Base-by-base conservation (phyloP, 257 asterid species). In the Scutellaria minor region DNA sequence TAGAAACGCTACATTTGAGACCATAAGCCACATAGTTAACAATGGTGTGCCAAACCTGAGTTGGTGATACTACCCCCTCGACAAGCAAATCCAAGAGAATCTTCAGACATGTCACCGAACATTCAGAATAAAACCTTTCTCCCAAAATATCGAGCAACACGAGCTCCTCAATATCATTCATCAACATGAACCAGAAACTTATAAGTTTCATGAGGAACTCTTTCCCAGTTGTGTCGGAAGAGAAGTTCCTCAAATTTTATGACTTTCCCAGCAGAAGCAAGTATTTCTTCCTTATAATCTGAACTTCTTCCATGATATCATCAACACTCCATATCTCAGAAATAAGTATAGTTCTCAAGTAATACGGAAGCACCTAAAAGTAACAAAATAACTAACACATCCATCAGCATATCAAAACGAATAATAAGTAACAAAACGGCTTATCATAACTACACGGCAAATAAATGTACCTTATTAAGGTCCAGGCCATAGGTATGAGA, bases 351-450 rank as follows among this genome's bases (percentile, higher is more conserved):
- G 89, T 84, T 73, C 82, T 75, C 79, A 95, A 77, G 83, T 84
- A 92, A 71, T 82, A 78, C 77, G 92, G 88, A 72, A 90, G 85
- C 83, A 95, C 93, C 99, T 95, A 81, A 78, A 79, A 82, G 75
- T 51, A 59, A 65, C 48, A 68, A 9, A 60, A 64, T n/a, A 80
- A 55, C 18, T 15, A 61, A 63, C 70, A 22, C 39, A 58, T 45
- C 31, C 24, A 70, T 48, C 75, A 79, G 58, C 42, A 62, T 63
- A 54, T 47, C 51, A 66, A 77, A 45, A 69, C 27, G 67, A 14
- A 27, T 24, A 44, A 42, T 46, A 50, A 31, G 37, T 39, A 60
- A 47, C 56, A 5, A 67, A 24, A 31, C 37, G 37, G 44, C 58
- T 57, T n/a, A 56, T 64, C 64, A 65, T 31, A 51, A 66, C 71